These are phyloP conservation scores for Macaranga tanarius DNA, from an alignment of 441 rosid genomes.

Conservation along the genomic window DNA sequence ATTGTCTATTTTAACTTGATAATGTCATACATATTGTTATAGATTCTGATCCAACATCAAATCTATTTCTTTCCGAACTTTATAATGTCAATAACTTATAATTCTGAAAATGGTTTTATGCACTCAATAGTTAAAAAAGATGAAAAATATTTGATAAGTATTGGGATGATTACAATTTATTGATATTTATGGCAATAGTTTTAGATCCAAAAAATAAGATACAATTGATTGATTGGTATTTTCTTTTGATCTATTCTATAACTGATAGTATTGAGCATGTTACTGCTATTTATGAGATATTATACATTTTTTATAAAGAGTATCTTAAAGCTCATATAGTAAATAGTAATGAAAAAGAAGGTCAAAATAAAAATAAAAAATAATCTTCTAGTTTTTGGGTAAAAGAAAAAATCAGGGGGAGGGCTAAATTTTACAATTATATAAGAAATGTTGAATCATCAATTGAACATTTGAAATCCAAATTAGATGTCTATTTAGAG, in stretches of 20 bases:
- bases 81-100: too few species aligned
- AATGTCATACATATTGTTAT: too few species aligned
- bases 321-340: background rate
- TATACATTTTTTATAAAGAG: background rate
- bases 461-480: background rate
- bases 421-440: background rate
- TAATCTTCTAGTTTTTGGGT: too few species aligned
- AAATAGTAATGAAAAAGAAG: background rate
- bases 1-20: too few species aligned
- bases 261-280: background rate
- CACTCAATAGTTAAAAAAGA: too few species aligned
- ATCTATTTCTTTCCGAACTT: too few species aligned
- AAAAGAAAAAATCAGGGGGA: background rate
- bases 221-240: background rate
- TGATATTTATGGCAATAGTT: background rate
- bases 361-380: too few species aligned
- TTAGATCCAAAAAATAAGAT: background rate
- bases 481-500: background rate
- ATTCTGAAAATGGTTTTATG: too few species aligned
- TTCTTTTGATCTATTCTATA: background rate
- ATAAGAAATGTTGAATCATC: background rate
- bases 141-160: too few species aligned
- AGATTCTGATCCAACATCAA: too few species aligned
- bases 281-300: background rate
- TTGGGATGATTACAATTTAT: background rate